These are phyloP conservation scores for Dendrobium catenatum DNA, from an alignment of 106 monocot species.

Conservation along the genomic window DNA sequence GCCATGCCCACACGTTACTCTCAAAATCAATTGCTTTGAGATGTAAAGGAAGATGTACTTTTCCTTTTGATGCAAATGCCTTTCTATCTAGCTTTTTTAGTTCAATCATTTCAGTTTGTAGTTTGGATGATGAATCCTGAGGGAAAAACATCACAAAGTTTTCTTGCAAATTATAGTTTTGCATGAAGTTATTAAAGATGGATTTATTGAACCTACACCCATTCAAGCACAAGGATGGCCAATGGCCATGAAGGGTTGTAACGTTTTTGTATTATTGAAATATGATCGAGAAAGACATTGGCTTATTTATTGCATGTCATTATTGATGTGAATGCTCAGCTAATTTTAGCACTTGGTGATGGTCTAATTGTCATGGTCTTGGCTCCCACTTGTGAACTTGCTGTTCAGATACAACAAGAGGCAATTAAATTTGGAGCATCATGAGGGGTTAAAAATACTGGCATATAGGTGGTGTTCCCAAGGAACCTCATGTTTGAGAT, in stretches of 20 bases:
- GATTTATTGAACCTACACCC: constrained; percentile 87
- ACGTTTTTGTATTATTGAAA: constrained; percentile 94
- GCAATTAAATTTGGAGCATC: constrained; percentile 87
- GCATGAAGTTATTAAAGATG: constrained; percentile 84
- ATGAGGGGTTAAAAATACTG: constrained; percentile 85
- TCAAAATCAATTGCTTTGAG: no score
- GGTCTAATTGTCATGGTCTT: constrained; percentile 92
- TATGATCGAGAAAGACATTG: constrained; percentile 92
- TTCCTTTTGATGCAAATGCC: no score
- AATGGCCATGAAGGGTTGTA: constrained; percentile 93
- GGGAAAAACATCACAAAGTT: no score
- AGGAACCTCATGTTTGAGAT: constrained; percentile 94
- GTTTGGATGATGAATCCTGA: no score
- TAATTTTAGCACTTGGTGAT: constrained; percentile 89
- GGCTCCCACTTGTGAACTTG: constrained; percentile 90
- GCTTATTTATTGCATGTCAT: constrained; percentile 89
- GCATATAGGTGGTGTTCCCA: constrained; percentile 98
- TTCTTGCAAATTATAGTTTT: constrained; percentile 64
- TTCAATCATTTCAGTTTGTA: no score
- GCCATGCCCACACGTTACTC: no score
- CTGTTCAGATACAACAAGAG: constrained; percentile 94
- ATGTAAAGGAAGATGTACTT: no score
- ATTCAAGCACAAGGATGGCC: constrained; percentile 99
- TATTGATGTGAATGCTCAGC: constrained; percentile 96
- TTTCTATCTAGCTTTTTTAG: no score